Evolutionary conservation across 352 stramenopile genomes (phyloP).

Genomic region (Pythium scleroteichum): DNA sequence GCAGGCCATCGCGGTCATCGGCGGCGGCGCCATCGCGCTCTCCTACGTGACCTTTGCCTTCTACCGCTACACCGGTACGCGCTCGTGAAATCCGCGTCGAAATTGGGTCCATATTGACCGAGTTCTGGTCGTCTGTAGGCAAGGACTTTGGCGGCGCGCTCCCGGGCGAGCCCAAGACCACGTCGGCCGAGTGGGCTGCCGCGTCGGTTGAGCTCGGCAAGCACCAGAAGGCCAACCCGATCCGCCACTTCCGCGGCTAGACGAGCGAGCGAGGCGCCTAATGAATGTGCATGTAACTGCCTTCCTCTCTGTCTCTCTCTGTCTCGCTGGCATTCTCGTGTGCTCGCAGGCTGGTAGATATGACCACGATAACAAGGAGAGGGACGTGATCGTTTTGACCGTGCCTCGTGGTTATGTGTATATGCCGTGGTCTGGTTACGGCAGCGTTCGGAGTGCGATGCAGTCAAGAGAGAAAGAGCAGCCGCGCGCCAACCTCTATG

Average conservation of each 20-base stretch:
- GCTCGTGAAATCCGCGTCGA: not conserved
- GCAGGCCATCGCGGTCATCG: slow-evolving; percentile 51
- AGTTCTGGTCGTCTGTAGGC: slow-evolving; percentile 33
- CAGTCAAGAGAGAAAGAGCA: too few relatives aligned
- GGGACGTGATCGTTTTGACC: too few relatives aligned
- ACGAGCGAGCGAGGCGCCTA: slow-evolving; percentile 1
- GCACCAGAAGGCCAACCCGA: slow-evolving; percentile 84
- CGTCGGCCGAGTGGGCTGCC: slow-evolving; percentile 70
- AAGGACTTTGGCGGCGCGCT: slow-evolving; percentile 56
- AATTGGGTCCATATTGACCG: slow-evolving; percentile 9
- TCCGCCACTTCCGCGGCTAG: slow-evolving; percentile 82
- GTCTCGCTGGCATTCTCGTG: too few relatives aligned
- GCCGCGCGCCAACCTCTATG: not conserved
- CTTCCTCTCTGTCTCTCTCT: not conserved
- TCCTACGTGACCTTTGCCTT: slow-evolving; percentile 52
- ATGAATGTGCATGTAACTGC: slow-evolving; percentile 15
- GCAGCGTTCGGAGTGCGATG: too few relatives aligned
- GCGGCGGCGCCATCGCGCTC: slow-evolving; percentile 37
- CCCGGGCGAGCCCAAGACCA: slow-evolving; percentile 65
- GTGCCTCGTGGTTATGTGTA: too few relatives aligned
- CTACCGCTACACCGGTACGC: slow-evolving; percentile 66
- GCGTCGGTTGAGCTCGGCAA: slow-evolving; percentile 77
- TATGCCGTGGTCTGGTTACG: too few relatives aligned
- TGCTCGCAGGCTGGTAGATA: too few relatives aligned
- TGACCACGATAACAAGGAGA: too few relatives aligned